Conservation (phyloP, 1,284 basidiomycete species). For the Marasmius tenuissimus region DNA sequence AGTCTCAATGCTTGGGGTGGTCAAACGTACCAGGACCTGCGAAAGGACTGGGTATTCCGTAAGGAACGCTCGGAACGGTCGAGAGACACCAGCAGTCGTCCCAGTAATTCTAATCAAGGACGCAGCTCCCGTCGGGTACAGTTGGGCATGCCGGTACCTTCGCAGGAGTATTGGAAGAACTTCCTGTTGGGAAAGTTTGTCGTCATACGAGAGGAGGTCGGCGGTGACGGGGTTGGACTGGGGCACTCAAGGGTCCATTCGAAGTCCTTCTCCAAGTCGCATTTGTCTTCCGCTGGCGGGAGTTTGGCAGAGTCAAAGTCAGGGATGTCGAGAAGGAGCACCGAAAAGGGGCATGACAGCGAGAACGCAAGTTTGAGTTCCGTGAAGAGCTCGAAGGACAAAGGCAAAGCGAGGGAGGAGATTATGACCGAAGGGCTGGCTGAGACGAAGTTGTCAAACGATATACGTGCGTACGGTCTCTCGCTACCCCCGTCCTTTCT, state of each 20-base stretch:
- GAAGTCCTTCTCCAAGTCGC: background rate
- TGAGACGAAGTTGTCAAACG: background rate
- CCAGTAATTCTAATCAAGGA: background rate
- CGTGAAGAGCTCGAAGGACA: background rate
- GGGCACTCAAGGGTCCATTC: too few species aligned
- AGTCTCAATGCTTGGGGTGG: constrained; percentile 6
- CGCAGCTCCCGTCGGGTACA: background rate
- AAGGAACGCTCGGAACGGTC: background rate
- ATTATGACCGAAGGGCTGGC: background rate
- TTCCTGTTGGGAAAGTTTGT: constrained; percentile 9
- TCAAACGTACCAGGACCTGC: background rate
- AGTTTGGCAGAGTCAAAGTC: too few species aligned
- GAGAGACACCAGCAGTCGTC: background rate
- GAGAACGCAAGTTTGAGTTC: background rate
- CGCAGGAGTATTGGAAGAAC: constrained; percentile 11
- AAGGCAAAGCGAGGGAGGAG: background rate
- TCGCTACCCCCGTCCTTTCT: background rate
- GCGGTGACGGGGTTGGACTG: background rate
- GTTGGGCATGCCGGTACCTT: constrained; percentile 4
- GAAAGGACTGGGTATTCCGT: constrained; percentile 7
- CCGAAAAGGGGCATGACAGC: background rate
- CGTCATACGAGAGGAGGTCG: constrained; percentile 9
- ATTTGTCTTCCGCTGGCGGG: background rate
- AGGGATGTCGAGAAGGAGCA: background rate
- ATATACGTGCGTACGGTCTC: background rate